These are phyloP conservation scores for Macrocystidia cucumis DNA, from an alignment of 1,284 basidiomycete genomes.

Conservation along the genomic window DNA sequence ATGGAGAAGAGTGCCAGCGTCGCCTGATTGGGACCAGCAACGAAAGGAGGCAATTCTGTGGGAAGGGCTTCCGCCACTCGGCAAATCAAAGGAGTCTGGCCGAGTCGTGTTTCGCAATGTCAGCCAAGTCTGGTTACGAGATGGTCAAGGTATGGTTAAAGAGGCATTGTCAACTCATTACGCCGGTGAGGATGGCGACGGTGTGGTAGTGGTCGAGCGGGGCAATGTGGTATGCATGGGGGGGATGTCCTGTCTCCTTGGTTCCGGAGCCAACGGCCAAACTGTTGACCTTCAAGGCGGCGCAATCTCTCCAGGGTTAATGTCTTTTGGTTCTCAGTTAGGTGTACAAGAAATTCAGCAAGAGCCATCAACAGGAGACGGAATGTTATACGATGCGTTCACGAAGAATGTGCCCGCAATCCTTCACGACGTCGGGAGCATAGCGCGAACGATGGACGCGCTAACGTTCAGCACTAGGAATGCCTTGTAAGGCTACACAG, in stretches of 20 bases:
- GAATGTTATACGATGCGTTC: constrained; percentile 47
- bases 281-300: constrained; percentile 38
- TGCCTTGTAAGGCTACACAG: constrained; percentile 43
- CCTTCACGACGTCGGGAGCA: constrained; percentile 42
- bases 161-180: constrained; percentile 16
- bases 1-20: constrained; percentile 29
- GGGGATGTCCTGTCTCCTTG: constrained; percentile 14
- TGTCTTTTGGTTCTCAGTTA: constrained; percentile 52
- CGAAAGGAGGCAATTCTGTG: constrained; percentile 40
- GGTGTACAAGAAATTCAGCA: constrained; percentile 59
- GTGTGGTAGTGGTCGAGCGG: constrained; percentile 32
- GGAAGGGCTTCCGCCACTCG: constrained; percentile 61
- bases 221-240: constrained; percentile 37
- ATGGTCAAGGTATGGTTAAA: constrained; percentile 18
- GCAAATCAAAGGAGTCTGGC: constrained; percentile 23
- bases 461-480: constrained; percentile 66
- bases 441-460: constrained; percentile 62
- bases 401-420: constrained; percentile 32
- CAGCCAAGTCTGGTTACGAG: constrained; percentile 26
- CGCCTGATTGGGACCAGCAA: constrained; percentile 56
- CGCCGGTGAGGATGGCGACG: constrained; percentile 13
- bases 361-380: constrained; percentile 66
- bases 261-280: constrained; percentile 12
- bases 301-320: constrained; percentile 46
- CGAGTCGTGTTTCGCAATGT: constrained; percentile 46